A percentile compares a stretch with the other conserved stretches of the same genome.
phyloP scores from a whole-genome alignment of 1,284 basidiomycete genomes.

The Irpex lacteus region DNA sequence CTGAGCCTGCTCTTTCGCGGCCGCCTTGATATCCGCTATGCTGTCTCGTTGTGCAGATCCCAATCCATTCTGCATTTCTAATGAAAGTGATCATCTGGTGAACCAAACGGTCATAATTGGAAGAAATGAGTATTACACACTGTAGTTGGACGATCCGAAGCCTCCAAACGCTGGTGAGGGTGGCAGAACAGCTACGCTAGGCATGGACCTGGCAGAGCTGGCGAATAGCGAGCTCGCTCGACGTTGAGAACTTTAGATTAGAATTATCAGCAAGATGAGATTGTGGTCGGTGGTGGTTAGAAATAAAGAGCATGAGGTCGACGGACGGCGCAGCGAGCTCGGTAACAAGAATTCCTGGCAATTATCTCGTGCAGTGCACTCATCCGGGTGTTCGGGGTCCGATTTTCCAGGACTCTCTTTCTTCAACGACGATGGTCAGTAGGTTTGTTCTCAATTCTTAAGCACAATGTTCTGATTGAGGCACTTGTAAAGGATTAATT shows the following conservation, averaged over 20 bases:
- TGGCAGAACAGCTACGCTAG: slow-evolving; percentile 32
- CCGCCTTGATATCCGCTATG: slow-evolving; percentile 63
- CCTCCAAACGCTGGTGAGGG: slow-evolving; percentile 27
- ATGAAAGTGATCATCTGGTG: background rate
- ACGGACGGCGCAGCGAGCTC: slow-evolving; percentile 8
- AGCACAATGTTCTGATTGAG: too few species aligned
- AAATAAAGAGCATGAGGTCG: slow-evolving; percentile 6
- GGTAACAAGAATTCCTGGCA: background rate
- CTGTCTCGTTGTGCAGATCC: slow-evolving; percentile 30
- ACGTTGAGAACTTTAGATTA: background rate
- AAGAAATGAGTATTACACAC: slow-evolving; percentile 18
- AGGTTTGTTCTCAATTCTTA: too few species aligned
- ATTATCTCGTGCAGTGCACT: background rate
- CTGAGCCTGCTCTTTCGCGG: slow-evolving; percentile 54
- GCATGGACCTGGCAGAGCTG: slow-evolving; percentile 24
- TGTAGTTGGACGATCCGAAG: slow-evolving; percentile 24
- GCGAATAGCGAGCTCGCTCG: background rate
- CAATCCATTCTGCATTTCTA: slow-evolving; percentile 35
- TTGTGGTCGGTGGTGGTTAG: background rate
- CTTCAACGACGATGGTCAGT: too few species aligned
- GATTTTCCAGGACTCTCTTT: too few species aligned
- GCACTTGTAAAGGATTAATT: too few species aligned
- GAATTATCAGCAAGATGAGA: background rate
- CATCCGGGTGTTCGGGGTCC: background rate
- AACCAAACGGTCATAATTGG: slow-evolving; percentile 8